phyloP scores from a whole-genome alignment of 306 rosid species.

The Malus asiatica region DNA sequence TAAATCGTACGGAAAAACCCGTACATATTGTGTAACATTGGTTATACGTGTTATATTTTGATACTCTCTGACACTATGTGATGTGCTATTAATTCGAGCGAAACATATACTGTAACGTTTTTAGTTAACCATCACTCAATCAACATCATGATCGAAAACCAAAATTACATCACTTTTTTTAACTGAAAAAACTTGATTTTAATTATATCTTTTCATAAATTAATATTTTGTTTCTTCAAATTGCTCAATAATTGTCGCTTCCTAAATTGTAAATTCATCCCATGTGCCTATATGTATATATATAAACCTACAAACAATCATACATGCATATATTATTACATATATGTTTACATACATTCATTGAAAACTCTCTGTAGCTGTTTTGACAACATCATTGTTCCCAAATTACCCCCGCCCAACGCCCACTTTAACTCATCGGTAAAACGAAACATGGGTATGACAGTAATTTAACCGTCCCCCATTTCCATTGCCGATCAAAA shows the following conservation, averaged over 20 bases:
- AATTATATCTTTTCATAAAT: not conserved
- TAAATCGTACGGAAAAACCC: not conserved
- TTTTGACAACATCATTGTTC: constrained; percentile 2
- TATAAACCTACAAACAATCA: not conserved
- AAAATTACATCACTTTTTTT: not conserved
- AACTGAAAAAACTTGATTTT: not conserved
- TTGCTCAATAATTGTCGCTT: not conserved
- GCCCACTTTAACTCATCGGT: not conserved
- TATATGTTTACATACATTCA: not conserved
- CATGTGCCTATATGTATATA: not conserved
- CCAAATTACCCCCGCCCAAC: constrained; percentile 5
- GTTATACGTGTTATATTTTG: too few relatives aligned
- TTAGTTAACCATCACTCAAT: not conserved
- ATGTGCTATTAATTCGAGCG: too few relatives aligned
- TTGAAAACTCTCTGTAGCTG: constrained; percentile 7
- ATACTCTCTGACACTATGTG: rapidly evolving
- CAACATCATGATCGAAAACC: not conserved
- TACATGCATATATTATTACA: not conserved
- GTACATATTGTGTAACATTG: too few relatives aligned
- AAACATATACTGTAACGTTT: too few relatives aligned
- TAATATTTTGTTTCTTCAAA: not conserved
- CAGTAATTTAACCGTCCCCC: constrained; percentile 29
- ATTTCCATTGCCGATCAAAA: constrained; percentile 74
- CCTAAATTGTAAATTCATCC: not conserved
- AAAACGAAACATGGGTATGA: constrained; percentile 30